phyloP scores from a whole-genome alignment of 2,329 filamentous ascomycete species.

The Fusarium sp. region DNA sequence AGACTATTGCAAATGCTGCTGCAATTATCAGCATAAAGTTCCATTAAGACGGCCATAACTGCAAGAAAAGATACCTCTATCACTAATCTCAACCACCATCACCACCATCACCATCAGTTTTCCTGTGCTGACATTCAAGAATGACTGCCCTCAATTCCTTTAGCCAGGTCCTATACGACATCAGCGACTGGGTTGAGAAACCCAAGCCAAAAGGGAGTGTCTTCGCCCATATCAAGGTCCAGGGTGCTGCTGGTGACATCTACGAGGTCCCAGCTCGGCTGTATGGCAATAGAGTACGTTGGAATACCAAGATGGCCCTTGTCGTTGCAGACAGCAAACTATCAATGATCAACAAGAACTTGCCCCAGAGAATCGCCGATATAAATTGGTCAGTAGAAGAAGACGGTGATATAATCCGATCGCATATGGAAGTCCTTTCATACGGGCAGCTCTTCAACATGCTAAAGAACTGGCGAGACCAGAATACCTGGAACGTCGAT shows the following conservation, averaged over 20 bases:
- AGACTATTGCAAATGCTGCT: too few species aligned
- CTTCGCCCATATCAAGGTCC: not conserved
- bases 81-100: too few species aligned
- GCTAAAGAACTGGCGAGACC: not conserved
- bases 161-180: rapidly evolving
- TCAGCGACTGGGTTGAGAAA: not conserved
- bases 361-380: not conserved
- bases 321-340: not conserved
- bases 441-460: not conserved
- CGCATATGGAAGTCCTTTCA: not conserved
- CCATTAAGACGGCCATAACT: too few species aligned
- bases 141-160: rapidly evolving
- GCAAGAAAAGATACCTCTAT: too few species aligned
- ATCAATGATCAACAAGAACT: not conserved
- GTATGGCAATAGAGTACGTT: not conserved
- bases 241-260: not conserved
- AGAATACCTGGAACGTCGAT: not conserved
- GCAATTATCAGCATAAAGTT: too few species aligned
- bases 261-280: not conserved
- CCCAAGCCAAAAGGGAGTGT: not conserved
- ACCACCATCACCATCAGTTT: not conserved
- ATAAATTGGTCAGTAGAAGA: not conserved
- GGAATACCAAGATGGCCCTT: not conserved
- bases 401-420: not conserved
- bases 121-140: not conserved